These are phyloP conservation scores for Graphilbum sp. DNA, from an alignment of 2,329 filamentous ascomycete species.

Conservation along the genomic window DNA sequence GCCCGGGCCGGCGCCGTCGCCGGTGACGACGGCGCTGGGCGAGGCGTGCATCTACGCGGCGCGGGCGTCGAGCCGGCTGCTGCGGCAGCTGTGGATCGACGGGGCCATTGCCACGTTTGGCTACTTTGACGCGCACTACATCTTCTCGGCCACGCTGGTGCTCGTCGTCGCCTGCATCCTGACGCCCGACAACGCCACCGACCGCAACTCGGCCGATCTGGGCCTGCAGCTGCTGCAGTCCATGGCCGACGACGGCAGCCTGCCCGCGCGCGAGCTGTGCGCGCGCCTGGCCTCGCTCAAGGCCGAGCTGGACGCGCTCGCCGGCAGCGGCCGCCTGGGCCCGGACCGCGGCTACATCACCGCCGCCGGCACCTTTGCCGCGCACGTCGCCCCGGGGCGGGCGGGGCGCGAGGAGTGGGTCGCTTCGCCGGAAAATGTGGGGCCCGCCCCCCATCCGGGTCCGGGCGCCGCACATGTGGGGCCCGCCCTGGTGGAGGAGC, in stretches of 20 bases:
- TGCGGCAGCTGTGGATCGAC: slow-evolving; percentile 13
- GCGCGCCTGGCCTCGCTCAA: slow-evolving; percentile 9
- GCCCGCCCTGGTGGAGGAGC: too few relatives aligned
- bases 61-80: slow-evolving; percentile 11
- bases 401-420: too few relatives aligned
- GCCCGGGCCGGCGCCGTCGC: slow-evolving; percentile 10
- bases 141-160: slow-evolving; percentile 12
- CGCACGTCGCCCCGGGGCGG: neutral
- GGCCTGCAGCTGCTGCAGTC: slow-evolving; percentile 11
- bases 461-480: too few relatives aligned
- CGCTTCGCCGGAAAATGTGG: too few relatives aligned
- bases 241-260: slow-evolving; percentile 14
- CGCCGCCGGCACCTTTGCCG: neutral
- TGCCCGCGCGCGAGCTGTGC: slow-evolving; percentile 13
- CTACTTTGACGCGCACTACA: slow-evolving; percentile 15
- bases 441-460: too few relatives aligned
- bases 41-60: slow-evolving; percentile 16
- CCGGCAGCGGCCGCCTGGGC: neutral
- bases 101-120: slow-evolving; percentile 13
- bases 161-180: slow-evolving; percentile 14
- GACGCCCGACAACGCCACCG: slow-evolving; percentile 8
- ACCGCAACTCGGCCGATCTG: slow-evolving; percentile 11
- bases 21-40: slow-evolving; percentile 14
- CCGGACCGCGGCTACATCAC: neutral
- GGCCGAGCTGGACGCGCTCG: slow-evolving; percentile 5